A percentile compares a stretch with the other conserved stretches of the same genome.
Evolutionary conservation across 306 rosid species (phyloP).

Genomic region (Corylus americana): DNA sequence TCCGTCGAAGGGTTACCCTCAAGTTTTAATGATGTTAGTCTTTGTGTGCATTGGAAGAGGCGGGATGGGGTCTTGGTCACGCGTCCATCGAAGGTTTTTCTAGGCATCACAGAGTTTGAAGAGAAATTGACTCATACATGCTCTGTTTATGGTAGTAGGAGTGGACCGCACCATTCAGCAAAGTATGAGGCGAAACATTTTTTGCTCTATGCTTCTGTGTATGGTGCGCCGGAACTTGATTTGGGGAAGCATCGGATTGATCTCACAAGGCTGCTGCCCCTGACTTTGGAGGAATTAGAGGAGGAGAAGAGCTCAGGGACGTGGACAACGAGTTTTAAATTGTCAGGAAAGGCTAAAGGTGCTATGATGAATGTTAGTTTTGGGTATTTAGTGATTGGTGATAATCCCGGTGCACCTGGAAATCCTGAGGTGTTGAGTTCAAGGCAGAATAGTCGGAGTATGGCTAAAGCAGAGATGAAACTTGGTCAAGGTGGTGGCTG

Average conservation of each 20-base stretch:
- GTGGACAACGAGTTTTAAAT: slow-evolving; percentile 78
- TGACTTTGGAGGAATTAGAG: slow-evolving; percentile 82
- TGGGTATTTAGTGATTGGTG: slow-evolving; percentile 65
- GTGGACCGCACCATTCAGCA: slow-evolving; percentile 74
- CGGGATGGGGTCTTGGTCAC: slow-evolving; percentile 64
- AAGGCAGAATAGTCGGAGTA: slow-evolving; percentile 37
- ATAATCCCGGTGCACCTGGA: slow-evolving; percentile 38
- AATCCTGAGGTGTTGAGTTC: slow-evolving; percentile 34
- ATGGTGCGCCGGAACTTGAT: slow-evolving; percentile 60
- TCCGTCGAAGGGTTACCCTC: slow-evolving; percentile 69
- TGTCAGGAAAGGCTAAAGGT: slow-evolving; percentile 76
- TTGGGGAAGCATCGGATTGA: slow-evolving; percentile 89
- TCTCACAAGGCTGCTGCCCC: slow-evolving; percentile 84
- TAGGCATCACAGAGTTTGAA: slow-evolving; percentile 61
- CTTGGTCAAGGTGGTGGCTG: slow-evolving; percentile 48
- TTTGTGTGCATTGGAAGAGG: slow-evolving; percentile 87
- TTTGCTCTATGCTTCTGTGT: slow-evolving; percentile 66
- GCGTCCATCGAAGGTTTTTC: slow-evolving; percentile 59
- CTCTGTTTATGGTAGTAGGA: slow-evolving; percentile 74
- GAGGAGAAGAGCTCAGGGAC: slow-evolving; percentile 77
- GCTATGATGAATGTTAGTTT: slow-evolving; percentile 84
- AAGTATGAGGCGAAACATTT: slow-evolving; percentile 88
- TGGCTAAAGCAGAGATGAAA: slow-evolving; percentile 32
- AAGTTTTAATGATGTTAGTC: slow-evolving; percentile 43
- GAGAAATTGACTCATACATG: slow-evolving; percentile 65